Conservation (phyloP, 1,284 basidiomycete genomes). For the Fomitopsis pinicola region DNA sequence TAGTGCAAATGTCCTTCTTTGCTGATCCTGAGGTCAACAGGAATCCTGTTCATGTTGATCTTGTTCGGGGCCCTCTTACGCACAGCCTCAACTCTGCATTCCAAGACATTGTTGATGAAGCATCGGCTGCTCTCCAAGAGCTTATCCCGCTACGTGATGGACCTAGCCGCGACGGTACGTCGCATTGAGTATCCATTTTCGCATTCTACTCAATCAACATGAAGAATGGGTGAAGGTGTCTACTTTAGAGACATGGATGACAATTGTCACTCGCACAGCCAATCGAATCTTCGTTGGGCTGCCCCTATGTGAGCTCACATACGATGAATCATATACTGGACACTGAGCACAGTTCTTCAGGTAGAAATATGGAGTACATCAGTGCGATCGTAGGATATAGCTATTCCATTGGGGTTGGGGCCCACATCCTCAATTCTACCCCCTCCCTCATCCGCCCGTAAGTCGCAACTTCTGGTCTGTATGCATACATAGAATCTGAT, state of each 20-base stretch:
- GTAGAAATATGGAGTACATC: slow-evolving; percentile 18
- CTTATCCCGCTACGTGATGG: neutral
- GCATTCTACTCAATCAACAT: slow-evolving; percentile 13
- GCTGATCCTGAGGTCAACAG: no score
- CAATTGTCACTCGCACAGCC: slow-evolving; percentile 39
- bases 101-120: slow-evolving; percentile 15
- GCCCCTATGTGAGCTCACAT: slow-evolving; percentile 29
- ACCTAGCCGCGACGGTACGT: neutral
- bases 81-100: slow-evolving; percentile 12
- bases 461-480: no score
- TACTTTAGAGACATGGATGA: no score
- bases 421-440: no score
- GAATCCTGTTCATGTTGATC: slow-evolving; percentile 5
- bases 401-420: no score
- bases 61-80: slow-evolving; percentile 14
- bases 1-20: no score
- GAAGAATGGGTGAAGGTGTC: slow-evolving; percentile 30
- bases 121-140: slow-evolving; percentile 6
- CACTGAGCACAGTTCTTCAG: slow-evolving; percentile 6
- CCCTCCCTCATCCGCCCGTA: no score
- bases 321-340: neutral
- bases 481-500: no score
- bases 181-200: neutral
- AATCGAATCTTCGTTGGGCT: slow-evolving; percentile 44
- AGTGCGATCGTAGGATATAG: slow-evolving; percentile 17